Evolutionary conservation across 179 eudicot species (phyloP).

Genomic region (Spinacia oleracea): DNA sequence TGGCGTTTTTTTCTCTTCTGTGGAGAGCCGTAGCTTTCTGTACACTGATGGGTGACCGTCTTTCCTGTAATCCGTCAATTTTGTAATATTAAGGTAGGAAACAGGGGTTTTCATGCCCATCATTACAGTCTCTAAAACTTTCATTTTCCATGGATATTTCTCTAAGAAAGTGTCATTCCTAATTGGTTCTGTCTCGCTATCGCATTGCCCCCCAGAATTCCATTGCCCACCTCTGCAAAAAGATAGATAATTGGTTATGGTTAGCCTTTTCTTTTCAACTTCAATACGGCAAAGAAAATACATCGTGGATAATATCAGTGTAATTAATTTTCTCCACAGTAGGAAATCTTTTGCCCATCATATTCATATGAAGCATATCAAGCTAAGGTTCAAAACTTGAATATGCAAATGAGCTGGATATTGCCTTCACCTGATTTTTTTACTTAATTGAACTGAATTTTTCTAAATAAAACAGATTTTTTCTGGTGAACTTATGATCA

Average conservation of each 20-base stretch:
- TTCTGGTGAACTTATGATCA: background rate
- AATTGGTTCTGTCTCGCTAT: conserved; percentile 76
- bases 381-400: background rate
- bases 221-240: conserved; percentile 85
- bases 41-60: conserved; percentile 90
- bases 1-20: conserved; percentile 52
- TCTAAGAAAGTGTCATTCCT: conserved; percentile 55
- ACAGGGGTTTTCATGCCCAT: conserved; percentile 70
- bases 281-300: background rate
- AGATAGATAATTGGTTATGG: background rate
- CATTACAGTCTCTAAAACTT: conserved; percentile 53
- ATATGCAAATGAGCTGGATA: background rate
- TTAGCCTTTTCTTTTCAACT: background rate
- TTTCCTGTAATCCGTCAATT: conserved; percentile 73
- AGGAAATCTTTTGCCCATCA: background rate
- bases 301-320: too few species aligned
- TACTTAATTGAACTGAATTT: background rate
- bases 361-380: background rate
- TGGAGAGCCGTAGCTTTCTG: conserved; percentile 50
- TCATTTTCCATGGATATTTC: conserved; percentile 68
- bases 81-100: conserved; percentile 77
- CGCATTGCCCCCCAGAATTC: conserved; percentile 93
- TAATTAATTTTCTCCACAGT: too few species aligned
- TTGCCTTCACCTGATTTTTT: background rate
- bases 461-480: background rate